Base-by-base conservation (phyloP, 2,329 filamentous ascomycete species). In the Metarhizium sp. region DNA sequence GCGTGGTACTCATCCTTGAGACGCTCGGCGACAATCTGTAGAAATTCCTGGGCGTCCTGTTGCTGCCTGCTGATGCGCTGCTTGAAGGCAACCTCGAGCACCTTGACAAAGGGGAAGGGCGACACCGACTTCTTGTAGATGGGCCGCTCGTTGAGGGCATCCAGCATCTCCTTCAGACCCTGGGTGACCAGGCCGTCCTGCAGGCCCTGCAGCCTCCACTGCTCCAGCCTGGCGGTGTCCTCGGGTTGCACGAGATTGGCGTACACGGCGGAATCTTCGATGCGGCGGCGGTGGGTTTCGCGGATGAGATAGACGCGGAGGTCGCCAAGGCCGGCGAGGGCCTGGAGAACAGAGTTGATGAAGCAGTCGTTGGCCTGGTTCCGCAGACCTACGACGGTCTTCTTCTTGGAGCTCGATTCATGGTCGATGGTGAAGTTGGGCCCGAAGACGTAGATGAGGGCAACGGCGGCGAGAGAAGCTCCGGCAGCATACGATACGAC, bases 361-460 rank as follows among this genome's bases (percentile, higher is more conserved):
- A 92, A 94, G 75, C 89, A 94, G 71, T 94, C 94, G 72, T 99
- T 99, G 62, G 92, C 94, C 8, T 90, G 85, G 71, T 99, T 99
- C 53, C 79, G 78, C 55, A 97, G 79, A 43, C 94, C 94, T 55
- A 97, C 91, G 47, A 95, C 89, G 57, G 89, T 88, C 67, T 90
- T 92, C 72, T 91, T 94, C 63, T 88, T 85, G 46, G 73, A 74
- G 48, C 80, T 81, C 58, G 85, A 80, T 55, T 94, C 88, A 67
- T 86, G 85, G 73, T 99, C 92, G 69, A 97, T 86, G 64, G 95
- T 89, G 72, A 92, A 97, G 53, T 92, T 97, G n/a, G 94, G 94
- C 8, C 87, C 91, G 73, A 99, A 97, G 63, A 97, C 92, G 73
- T 97, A 99, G 69, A 97, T 89, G 56, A 97, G 82, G 36, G 94